Conservation (phyloP, 495 filamentous ascomycete species). For the Penicillium subrubescens region DNA sequence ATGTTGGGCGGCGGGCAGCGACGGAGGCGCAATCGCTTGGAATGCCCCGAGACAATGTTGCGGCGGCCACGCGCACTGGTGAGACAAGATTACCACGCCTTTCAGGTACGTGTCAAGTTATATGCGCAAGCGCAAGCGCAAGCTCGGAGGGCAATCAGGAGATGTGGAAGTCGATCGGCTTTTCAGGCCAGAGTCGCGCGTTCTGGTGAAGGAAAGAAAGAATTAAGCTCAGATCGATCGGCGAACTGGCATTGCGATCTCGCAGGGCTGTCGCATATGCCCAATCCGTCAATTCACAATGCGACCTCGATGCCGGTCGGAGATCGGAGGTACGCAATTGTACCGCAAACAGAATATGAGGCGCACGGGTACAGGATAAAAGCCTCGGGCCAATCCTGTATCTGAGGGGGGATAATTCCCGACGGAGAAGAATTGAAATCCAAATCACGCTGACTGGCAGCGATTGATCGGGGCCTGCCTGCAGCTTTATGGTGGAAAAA, state of each 20-base stretch:
- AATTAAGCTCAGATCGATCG: conserved; percentile 16
- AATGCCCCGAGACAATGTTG: conserved; percentile 2
- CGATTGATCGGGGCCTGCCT: conserved; percentile 1
- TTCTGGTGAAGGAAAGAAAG: neutral
- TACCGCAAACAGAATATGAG: conserved; percentile 24
- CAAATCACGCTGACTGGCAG: conserved; percentile 1
- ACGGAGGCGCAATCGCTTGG: conserved; percentile 2
- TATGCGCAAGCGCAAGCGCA: conserved; percentile 3
- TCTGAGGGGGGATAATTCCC: neutral
- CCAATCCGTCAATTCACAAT: conserved; percentile 17
- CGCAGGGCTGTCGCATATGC: conserved; percentile 2
- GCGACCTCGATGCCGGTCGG: conserved; percentile 14
- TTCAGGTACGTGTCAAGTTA: neutral
- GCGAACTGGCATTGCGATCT: conserved; percentile 20
- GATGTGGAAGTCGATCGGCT: neutral
- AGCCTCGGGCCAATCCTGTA: conserved; percentile 1
- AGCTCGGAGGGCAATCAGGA: neutral
- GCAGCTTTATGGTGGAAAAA: conserved; percentile 10
- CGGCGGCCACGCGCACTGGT: conserved; percentile 16
- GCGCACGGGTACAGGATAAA: neutral
- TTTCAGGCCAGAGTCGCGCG: conserved; percentile 2
- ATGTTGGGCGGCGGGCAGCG: conserved; percentile 36
- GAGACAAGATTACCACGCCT: conserved; percentile 5
- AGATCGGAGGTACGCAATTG: conserved; percentile 7
- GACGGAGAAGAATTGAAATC: conserved; percentile 2